Evolutionary conservation across 176 grass and related monocot genomes (phyloP).

Genomic region (Aegilops bicornis): DNA sequence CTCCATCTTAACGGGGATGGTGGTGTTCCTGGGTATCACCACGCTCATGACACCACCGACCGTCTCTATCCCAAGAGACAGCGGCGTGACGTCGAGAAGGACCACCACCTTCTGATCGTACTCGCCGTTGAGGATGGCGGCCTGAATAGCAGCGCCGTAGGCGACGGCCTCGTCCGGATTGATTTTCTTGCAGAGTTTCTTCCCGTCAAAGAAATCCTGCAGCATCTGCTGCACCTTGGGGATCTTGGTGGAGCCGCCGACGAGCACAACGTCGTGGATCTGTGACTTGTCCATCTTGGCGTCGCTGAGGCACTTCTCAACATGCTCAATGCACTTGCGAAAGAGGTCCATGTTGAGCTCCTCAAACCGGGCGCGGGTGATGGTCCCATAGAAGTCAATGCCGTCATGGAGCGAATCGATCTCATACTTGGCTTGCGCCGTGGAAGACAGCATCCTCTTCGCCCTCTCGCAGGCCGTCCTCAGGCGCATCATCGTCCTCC

Average conservation of each 20-base stretch:
- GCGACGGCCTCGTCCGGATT: slow-evolving; percentile 90
- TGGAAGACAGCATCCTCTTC: not conserved
- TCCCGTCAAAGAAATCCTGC: slow-evolving; percentile 74
- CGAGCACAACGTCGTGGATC: slow-evolving; percentile 67
- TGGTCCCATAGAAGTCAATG: slow-evolving; percentile 64
- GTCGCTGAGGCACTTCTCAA: slow-evolving; percentile 66
- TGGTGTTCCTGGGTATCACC: no score
- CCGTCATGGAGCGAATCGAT: slow-evolving; percentile 60
- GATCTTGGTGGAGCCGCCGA: slow-evolving; percentile 68
- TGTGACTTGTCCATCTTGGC: slow-evolving; percentile 66
- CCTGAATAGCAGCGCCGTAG: slow-evolving; percentile 66
- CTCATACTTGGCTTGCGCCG: slow-evolving; percentile 21
- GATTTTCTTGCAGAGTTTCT: slow-evolving; percentile 83
- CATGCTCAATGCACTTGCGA: slow-evolving; percentile 67
- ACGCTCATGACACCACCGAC: not conserved
- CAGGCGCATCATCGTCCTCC: no score
- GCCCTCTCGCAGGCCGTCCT: not conserved
- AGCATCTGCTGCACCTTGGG: slow-evolving; percentile 81
- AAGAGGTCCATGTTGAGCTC: slow-evolving; percentile 84
- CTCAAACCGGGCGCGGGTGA: slow-evolving; percentile 72
- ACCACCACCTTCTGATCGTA: not conserved
- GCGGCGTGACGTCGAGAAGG: not conserved
- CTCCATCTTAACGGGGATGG: not conserved
- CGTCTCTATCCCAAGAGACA: not conserved
- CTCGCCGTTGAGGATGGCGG: not conserved